phyloP scores from a whole-genome alignment of 2,329 filamentous ascomycete genomes.

The Pseudogymnoascus sp. region DNA sequence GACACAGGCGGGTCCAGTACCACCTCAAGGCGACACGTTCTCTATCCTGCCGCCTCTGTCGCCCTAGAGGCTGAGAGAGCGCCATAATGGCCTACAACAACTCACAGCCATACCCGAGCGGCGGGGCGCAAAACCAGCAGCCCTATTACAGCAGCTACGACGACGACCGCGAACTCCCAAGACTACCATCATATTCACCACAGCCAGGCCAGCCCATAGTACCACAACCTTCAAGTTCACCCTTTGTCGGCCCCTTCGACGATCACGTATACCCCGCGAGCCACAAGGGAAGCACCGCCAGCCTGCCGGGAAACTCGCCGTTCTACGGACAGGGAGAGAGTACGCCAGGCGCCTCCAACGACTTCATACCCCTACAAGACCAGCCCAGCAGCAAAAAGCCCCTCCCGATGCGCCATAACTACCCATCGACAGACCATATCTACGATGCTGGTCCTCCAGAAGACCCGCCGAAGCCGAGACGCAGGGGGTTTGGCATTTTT shows the following conservation, averaged over 20 bases:
- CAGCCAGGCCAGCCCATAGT: constrained; percentile 21
- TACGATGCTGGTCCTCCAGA: constrained; percentile 46
- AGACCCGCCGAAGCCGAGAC: constrained; percentile 27
- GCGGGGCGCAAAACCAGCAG: constrained; percentile 13
- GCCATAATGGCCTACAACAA: constrained; percentile 3
- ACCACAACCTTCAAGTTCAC: constrained; percentile 36
- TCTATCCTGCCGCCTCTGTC: not conserved
- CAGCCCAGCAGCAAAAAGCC: constrained; percentile 35
- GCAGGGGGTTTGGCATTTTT: constrained; percentile 52
- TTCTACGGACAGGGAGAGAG: constrained; percentile 45
- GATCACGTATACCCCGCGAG: constrained; percentile 53
- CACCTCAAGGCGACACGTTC: not conserved
- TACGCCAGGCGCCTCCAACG: constrained; percentile 31
- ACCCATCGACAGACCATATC: constrained; percentile 47
- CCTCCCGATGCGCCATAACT: constrained; percentile 25
- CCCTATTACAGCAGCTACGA: constrained; percentile 17
- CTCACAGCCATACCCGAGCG: constrained; percentile 13
- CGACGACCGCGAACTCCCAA: constrained; percentile 6
- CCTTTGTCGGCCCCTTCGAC: constrained; percentile 61
- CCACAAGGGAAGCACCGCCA: not conserved
- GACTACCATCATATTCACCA: constrained; percentile 8
- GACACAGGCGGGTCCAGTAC: not conserved
- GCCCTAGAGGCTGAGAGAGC: not conserved
- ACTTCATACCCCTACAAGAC: constrained; percentile 53
- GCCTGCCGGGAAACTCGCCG: constrained; percentile 39